Conservation (phyloP, 495 filamentous ascomycete genomes). For the Glutinoglossum americanum region DNA sequence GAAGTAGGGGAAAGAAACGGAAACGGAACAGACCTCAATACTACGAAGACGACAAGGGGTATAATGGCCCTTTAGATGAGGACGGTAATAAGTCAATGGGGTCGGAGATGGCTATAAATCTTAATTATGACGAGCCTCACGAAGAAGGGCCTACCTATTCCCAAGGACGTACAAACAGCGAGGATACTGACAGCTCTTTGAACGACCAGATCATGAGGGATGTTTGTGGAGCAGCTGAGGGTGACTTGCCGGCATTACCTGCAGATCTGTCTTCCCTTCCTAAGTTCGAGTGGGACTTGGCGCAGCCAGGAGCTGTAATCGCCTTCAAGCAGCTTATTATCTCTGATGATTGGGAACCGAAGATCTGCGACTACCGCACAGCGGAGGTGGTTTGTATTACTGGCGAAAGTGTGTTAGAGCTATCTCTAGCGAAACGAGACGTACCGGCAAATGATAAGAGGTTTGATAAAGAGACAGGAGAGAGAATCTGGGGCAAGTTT, state of each 20-base stretch:
- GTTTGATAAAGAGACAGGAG: constrained; percentile 31
- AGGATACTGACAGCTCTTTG: constrained; percentile 4
- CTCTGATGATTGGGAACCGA: constrained; percentile 61
- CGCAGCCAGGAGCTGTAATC: constrained; percentile 43
- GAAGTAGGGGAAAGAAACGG: constrained; percentile 32
- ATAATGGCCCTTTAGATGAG: constrained; percentile 16
- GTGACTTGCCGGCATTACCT: constrained; percentile 50
- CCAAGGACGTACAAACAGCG: constrained; percentile 3
- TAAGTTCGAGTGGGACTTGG: constrained; percentile 28
- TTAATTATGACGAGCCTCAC: constrained; percentile 28
- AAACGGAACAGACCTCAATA: constrained; percentile 18
- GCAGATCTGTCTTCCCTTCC: constrained; percentile 33
- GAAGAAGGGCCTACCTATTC: background rate
- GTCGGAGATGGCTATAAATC: constrained; percentile 12
- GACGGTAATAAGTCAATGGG: background rate
- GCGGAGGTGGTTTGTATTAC: constrained; percentile 33
- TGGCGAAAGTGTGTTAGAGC: constrained; percentile 27
- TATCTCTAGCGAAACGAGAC: constrained; percentile 53
- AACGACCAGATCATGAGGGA: constrained; percentile 17
- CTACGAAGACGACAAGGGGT: constrained; percentile 13
- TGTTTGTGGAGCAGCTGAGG: constrained; percentile 12
- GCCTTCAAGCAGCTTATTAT: constrained; percentile 59
- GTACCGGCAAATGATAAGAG: constrained; percentile 25
- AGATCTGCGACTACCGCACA: constrained; percentile 41
- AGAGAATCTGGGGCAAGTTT: constrained; percentile 39